These are phyloP conservation scores for Euphorbia celastroides DNA, from an alignment of 441 rosid species.

Conservation along the genomic window DNA sequence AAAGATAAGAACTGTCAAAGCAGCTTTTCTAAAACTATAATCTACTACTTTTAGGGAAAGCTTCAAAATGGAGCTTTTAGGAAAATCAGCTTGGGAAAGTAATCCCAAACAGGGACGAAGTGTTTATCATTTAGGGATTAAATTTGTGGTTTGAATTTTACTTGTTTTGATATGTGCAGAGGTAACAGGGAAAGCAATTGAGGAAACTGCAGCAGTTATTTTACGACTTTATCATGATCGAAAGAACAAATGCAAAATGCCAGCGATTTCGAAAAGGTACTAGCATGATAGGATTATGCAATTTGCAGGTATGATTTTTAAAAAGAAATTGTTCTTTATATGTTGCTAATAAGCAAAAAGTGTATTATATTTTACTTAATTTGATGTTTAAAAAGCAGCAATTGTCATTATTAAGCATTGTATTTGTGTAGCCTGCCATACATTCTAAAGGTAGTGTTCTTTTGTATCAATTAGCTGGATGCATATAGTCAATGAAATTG, in stretches of 20 bases:
- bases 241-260: conserved; percentile 58
- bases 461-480: neutral
- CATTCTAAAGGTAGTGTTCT: neutral
- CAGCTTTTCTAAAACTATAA: too few species aligned
- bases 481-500: neutral
- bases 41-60: too few species aligned
- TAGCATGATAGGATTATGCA: conserved; percentile 15
- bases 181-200: conserved; percentile 84
- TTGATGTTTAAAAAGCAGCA: neutral
- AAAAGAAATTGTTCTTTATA: neutral
- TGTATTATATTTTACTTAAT: neutral
- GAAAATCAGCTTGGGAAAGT: too few species aligned
- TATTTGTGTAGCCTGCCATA: neutral
- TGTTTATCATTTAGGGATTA: neutral
- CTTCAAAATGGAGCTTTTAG: too few species aligned
- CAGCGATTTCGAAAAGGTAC: conserved; percentile 67
- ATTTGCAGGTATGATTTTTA: conserved; percentile 4
- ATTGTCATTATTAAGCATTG: neutral
- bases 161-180: conserved; percentile 38
- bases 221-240: conserved; percentile 71
- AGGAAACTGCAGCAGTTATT: conserved; percentile 82
- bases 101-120: too few species aligned
- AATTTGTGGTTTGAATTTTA: neutral
- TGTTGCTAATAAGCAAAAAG: neutral
- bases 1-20: too few species aligned